phyloP scores from a whole-genome alignment of 495 filamentous ascomycete genomes.

The Tuber brumale region DNA sequence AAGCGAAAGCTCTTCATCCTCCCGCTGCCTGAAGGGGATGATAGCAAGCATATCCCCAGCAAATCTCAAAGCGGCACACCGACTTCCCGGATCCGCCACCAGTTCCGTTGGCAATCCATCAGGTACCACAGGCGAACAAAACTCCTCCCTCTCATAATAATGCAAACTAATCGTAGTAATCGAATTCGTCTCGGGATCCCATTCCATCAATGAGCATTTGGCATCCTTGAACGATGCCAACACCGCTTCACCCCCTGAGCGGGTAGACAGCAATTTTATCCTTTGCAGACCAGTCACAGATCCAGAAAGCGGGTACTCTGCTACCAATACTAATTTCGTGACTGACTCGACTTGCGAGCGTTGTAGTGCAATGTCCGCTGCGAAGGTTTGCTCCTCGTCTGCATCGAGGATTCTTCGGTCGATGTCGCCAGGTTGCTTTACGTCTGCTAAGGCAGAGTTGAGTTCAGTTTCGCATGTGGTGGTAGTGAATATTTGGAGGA shows the following conservation, averaged over 20 bases:
- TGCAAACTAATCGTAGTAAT: slow-evolving; percentile 89
- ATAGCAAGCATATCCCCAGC: slow-evolving; percentile 82
- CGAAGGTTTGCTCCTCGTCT: slow-evolving; percentile 57
- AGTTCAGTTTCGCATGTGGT: slow-evolving; percentile 53
- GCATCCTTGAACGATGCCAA: slow-evolving; percentile 81
- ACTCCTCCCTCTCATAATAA: slow-evolving; percentile 91
- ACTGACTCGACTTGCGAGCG: slow-evolving; percentile 54
- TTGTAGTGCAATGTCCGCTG: slow-evolving; percentile 50
- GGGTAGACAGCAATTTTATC: slow-evolving; percentile 61
- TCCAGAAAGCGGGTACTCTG: slow-evolving; percentile 73
- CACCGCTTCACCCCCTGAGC: slow-evolving; percentile 77
- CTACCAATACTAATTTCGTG: slow-evolving; percentile 76
- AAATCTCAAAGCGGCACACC: slow-evolving; percentile 91
- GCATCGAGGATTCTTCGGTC: slow-evolving; percentile 52
- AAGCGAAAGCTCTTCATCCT: slow-evolving; percentile 80
- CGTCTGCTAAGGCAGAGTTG: slow-evolving; percentile 35
- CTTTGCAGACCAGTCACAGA: slow-evolving; percentile 74
- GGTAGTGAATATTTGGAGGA: slow-evolving; percentile 78
- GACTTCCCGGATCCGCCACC: slow-evolving; percentile 80
- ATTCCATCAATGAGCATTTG: slow-evolving; percentile 86
- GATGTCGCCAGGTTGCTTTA: slow-evolving; percentile 38
- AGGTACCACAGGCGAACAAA: slow-evolving; percentile 54
- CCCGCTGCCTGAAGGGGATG: slow-evolving; percentile 75
- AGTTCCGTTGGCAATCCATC: slow-evolving; percentile 74
- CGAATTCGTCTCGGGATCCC: slow-evolving; percentile 72